Base-by-base conservation (phyloP, 768 basidiomycete genomes). In the Pleurotus pulmonarius region DNA sequence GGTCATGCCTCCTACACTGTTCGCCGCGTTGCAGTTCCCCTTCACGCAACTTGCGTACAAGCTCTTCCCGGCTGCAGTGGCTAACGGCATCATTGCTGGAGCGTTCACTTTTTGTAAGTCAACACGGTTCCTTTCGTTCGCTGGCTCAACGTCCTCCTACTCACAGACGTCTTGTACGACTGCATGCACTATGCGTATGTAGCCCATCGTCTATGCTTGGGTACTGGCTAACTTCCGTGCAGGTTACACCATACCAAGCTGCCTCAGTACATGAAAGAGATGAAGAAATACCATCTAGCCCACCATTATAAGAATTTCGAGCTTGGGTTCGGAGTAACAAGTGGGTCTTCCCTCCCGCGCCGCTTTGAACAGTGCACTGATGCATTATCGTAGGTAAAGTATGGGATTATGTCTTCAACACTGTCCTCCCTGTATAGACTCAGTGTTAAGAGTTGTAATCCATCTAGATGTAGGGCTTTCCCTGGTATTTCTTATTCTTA, bases 241-340 rank as follows among this genome's bases (percentile, higher is more conserved):
- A 85, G 87, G 20, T 77, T 94, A 56, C 94, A 96, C 68, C 94
- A 97, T 73, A 88, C 90, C 2, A 84, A 77, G 62, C 83, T 96
- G 20, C 93, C 94, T 2, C 75, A 85, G 37, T 97, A 98, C 73
- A 69, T 98, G 73, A 81, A 80, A 57, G 88, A 94, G 67, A 89
- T 92, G 90, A 99, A 99, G 79, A 91, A 91, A 68, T 98, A 98
- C 67, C 97, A 99, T 65, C 82, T 99, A 60, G 94, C 93, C 5
- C 95, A 98, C 67, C 96, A 98, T 70, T 97, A 96, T 78, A 97
- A 97, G 74, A 96, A 97, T 76, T 96, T 93, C 69, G 94, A 97
- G 67, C 88, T 98, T 44, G 95, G 94, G 15, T 98, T 95, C 67
- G 95, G 96, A 29, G 95, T 98, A 9, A 98, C 95, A 5, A 94